Base-by-base conservation (phyloP, 129 eudicot species). In the Pseudognaphalium luteoalbum region DNA sequence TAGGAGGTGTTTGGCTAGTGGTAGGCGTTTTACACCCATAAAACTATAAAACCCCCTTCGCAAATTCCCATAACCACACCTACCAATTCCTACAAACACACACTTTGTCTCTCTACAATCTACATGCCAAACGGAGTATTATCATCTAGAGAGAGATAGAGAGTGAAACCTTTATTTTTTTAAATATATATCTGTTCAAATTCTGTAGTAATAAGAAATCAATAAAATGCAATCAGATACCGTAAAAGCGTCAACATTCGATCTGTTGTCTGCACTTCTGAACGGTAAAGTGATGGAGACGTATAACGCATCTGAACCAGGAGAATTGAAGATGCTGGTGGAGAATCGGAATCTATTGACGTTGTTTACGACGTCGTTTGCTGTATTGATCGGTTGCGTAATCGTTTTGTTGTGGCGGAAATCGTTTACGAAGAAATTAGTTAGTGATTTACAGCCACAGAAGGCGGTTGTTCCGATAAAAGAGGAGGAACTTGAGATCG, bases 341-440 rank as follows among this genome's bases (percentile, higher is more conserved):
- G 89, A 82, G 71, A 88, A 84, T 34, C 82, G 87, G 41, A 89
- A 88, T 59, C 21, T 87, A 67, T 37, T 87, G 70, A 84, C 87
- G 91, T 7, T 91, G 47, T 59, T 94, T 19, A 85, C 96, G 8
- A 88, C 98, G 25, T 85, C 91, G 4, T 21, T 91, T 64, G 96
- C 98, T 20, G 86, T 91, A 50, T 78, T 94, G 54, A 71, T 89
- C 4, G 98, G 96, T 5, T 88, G 86, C n/a, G 81, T 82, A 1
- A 58, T 88, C n/a, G 74, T 82, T 32, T 72, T 88, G 72, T 28
- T 84, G 58, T 91, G 97, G 96, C 85, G 96, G 76, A 83, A 85
- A 66, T 84, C 95, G 68, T 82, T 82, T 15, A 72, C 82, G 22
- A 76, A 80, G 85, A 86, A 83, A 62, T 72, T 83, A 32, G 80